Evolutionary conservation across 768 basidiomycete genomes (phyloP).

Genomic region (Termitomyces bulborhizus): DNA sequence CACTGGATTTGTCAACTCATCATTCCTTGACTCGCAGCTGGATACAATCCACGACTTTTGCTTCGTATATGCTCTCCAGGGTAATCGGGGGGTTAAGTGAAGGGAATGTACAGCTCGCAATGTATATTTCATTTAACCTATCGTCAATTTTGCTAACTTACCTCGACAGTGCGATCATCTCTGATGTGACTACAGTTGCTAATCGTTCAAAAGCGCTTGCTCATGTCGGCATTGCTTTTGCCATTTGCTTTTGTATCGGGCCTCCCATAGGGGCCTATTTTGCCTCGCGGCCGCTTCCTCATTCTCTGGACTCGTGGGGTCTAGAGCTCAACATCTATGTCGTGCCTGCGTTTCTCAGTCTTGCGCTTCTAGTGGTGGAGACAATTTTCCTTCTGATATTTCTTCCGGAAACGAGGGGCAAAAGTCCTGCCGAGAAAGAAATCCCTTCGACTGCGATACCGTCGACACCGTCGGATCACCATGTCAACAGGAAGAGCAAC

Average conservation of each 20-base stretch:
- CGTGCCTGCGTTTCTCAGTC: constrained; percentile 78
- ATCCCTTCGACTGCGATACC: constrained; percentile 11
- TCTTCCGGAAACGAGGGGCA: constrained; percentile 83
- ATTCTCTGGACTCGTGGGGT: constrained; percentile 47
- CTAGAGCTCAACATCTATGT: constrained; percentile 84
- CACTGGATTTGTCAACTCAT: not conserved
- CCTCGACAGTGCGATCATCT: constrained; percentile 74
- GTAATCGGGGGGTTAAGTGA: constrained; percentile 92
- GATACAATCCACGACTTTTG: constrained; percentile 87
- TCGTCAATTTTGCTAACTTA: not conserved
- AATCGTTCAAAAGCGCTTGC: constrained; percentile 84
- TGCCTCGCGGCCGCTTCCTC: constrained; percentile 75
- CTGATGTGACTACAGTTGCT: constrained; percentile 78
- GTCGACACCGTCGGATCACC: not conserved
- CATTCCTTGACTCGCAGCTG: constrained; percentile 44
- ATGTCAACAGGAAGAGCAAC: not conserved
- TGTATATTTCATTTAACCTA: constrained; percentile 45
- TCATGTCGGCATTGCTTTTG: constrained; percentile 93
- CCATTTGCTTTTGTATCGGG: constrained; percentile 88
- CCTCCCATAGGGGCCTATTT: constrained; percentile 97
- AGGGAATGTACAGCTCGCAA: constrained; percentile 95
- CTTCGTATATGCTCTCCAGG: constrained; percentile 83
- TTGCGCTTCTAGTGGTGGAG: constrained; percentile 72
- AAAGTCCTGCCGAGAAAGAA: constrained; percentile 20
- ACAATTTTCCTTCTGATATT: constrained; percentile 68